A percentile compares a stretch with the other conserved stretches of the same genome.
These are phyloP conservation scores for Diaporthe destruens DNA, from an alignment of 2,329 filamentous ascomycete genomes.

Conservation along the genomic window DNA sequence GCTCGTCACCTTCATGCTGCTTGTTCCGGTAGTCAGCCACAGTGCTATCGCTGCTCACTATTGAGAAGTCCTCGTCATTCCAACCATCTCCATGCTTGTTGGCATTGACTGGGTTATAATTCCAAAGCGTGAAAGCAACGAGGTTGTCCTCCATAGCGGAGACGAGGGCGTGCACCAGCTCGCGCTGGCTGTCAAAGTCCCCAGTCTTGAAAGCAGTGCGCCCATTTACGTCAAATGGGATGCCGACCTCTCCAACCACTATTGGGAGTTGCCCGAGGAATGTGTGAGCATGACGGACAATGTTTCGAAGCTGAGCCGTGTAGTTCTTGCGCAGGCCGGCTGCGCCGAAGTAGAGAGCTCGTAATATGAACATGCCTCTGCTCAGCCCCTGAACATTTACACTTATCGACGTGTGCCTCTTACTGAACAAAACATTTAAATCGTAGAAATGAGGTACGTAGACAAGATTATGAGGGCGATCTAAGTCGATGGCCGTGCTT, in stretches of 20 bases:
- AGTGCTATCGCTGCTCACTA: constrained; percentile 53
- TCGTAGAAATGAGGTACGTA: constrained; percentile 60
- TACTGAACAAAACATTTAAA: constrained; percentile 56
- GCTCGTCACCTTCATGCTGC: constrained; percentile 50
- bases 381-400: constrained; percentile 57
- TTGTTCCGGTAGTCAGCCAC: constrained; percentile 52
- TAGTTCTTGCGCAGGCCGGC: constrained; percentile 55
- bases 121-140: constrained; percentile 56
- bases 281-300: constrained; percentile 50
- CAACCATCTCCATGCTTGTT: constrained; percentile 56
- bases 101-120: constrained; percentile 55
- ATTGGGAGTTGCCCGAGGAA: constrained; percentile 53
- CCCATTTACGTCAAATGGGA: constrained; percentile 57
- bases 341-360: constrained; percentile 56
- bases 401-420: constrained; percentile 52
- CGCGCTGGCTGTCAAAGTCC: constrained; percentile 54
- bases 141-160: constrained; percentile 56
- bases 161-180: constrained; percentile 56
- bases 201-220: constrained; percentile 53
- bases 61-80: constrained; percentile 59
- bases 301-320: constrained; percentile 53
- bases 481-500: constrained; percentile 47
- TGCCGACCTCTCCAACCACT: constrained; percentile 56
- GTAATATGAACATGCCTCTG: constrained; percentile 55
- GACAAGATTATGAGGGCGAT: constrained; percentile 52